Evolutionary conservation across 257 asterid species (phyloP).

Genomic region (Gentiana macrophylla): DNA sequence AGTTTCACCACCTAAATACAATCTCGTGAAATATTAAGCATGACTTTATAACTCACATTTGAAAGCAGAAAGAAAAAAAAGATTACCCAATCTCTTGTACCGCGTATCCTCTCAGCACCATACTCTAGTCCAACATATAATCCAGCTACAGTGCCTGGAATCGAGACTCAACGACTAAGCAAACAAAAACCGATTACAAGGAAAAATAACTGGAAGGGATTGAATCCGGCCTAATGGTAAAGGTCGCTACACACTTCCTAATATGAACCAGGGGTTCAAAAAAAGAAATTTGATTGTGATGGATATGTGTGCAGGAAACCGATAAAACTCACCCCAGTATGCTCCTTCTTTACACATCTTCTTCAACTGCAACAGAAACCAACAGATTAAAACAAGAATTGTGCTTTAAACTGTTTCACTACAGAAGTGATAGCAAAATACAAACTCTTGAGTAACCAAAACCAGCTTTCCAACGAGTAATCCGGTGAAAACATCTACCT

Average conservation of each 20-base stretch:
- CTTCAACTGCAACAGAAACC: conserved; percentile 52
- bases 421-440: not conserved
- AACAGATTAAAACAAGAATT: conserved; percentile 10
- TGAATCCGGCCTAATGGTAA: not conserved
- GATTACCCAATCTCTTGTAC: conserved; percentile 80
- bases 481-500: no score
- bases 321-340: conserved; percentile 67
- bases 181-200: not conserved
- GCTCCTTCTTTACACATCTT: conserved; percentile 92
- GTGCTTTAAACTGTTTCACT: not conserved
- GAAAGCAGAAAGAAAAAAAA: not conserved
- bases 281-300: not conserved
- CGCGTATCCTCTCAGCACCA: conserved; percentile 60
- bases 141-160: conserved; percentile 73
- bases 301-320: not conserved
- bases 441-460: no score
- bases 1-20: not conserved
- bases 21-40: not conserved
- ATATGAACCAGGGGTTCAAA: no score
- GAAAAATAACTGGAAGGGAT: not conserved
- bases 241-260: no score
- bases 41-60: no score
- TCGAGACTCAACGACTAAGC: conserved; percentile 1
- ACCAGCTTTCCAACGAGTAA: no score
- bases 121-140: conserved; percentile 66